These are phyloP conservation scores for Entomortierella parvispora DNA, from an alignment of 192 early-diverging fungal species.

Conservation along the genomic window DNA sequence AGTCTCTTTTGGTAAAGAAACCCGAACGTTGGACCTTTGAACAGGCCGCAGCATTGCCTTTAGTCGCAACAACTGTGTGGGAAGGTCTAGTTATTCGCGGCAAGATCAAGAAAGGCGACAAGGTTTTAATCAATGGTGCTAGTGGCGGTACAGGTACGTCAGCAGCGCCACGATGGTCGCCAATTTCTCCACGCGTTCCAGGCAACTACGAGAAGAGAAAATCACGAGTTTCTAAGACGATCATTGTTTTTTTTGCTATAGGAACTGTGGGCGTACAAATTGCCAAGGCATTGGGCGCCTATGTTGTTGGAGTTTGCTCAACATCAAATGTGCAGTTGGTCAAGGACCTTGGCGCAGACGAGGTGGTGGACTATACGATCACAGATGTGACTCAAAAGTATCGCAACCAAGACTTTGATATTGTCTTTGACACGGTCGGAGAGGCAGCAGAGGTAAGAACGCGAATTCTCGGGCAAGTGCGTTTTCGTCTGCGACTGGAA, in stretches of 20 bases:
- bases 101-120: slow-evolving; percentile 35
- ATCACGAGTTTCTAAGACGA: too few relatives aligned
- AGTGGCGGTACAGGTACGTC: slow-evolving; percentile 56
- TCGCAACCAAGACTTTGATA: slow-evolving; percentile 48
- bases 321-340: slow-evolving; percentile 59
- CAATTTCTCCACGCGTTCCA: too few relatives aligned
- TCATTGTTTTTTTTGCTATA: too few relatives aligned
- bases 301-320: slow-evolving; percentile 65
- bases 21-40: slow-evolving; percentile 25
- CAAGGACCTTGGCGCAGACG: slow-evolving; percentile 63
- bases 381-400: slow-evolving; percentile 34
- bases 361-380: slow-evolving; percentile 65
- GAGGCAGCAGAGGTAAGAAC: slow-evolving; percentile 23
- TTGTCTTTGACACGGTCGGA: slow-evolving; percentile 60
- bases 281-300: slow-evolving; percentile 61
- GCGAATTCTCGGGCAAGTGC: too few relatives aligned
- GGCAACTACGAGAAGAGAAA: too few relatives aligned
- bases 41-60: slow-evolving; percentile 38
- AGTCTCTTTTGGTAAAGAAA: slow-evolving; percentile 14
- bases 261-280: slow-evolving; percentile 61
- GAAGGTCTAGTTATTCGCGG: slow-evolving; percentile 19
- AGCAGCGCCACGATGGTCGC: too few relatives aligned
- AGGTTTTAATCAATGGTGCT: slow-evolving; percentile 60
- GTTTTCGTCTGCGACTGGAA: too few relatives aligned
- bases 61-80: slow-evolving; percentile 35